Evolutionary conservation across 345 rosid genomes (phyloP).

Genomic region (Eutrema japonicum): DNA sequence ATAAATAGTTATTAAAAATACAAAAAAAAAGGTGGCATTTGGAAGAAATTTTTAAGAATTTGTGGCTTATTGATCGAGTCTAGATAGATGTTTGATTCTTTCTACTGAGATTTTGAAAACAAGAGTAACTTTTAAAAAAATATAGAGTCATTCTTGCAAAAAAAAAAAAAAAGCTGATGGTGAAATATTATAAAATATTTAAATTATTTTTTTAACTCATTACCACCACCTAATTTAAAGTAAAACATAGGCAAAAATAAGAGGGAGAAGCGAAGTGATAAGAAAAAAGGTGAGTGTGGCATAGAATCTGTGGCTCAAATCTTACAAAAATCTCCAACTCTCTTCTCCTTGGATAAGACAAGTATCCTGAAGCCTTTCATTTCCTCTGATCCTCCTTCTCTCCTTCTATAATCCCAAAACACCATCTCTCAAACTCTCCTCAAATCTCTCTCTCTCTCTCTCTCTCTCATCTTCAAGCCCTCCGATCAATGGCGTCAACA

Average conservation of each 20-base stretch:
- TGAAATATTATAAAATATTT: no score
- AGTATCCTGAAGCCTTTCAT: constrained; percentile 52
- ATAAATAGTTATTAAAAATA: no score
- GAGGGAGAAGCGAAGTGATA: constrained; percentile 30
- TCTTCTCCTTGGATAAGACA: constrained; percentile 60
- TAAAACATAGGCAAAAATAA: background rate
- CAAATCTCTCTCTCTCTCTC: constrained; percentile 36
- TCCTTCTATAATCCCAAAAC: constrained; percentile 34
- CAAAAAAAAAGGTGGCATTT: no score
- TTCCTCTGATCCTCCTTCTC: constrained; percentile 50
- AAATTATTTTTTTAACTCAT: no score
- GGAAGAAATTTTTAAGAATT: no score
- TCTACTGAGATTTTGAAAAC: no score
- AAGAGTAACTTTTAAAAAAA: no score
- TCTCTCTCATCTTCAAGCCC: constrained; percentile 27
- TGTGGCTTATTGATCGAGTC: no score
- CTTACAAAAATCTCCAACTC: constrained; percentile 45
- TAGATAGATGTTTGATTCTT: no score
- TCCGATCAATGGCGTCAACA: constrained; percentile 56
- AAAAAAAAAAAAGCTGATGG: no score
- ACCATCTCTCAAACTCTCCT: background rate
- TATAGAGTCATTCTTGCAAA: no score
- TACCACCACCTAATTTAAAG: no score
- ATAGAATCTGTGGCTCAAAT: constrained; percentile 34
- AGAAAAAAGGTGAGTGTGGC: constrained; percentile 31